phyloP scores from a whole-genome alignment of 495 filamentous ascomycete genomes.

The Neurospora sp. region DNA sequence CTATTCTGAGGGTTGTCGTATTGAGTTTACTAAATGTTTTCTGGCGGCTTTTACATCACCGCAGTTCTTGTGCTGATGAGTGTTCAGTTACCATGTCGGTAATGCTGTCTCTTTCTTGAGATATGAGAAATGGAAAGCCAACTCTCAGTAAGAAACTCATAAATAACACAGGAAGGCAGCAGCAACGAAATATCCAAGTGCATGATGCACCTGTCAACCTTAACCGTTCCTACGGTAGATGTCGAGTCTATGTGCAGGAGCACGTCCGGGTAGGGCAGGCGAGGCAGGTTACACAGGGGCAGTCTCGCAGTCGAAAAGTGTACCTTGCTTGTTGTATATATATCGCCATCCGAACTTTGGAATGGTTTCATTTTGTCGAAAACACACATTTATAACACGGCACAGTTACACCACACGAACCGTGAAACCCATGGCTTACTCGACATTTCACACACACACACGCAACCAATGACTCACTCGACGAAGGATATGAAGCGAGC shows the following conservation, averaged over 20 bases:
- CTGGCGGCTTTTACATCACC: not conserved
- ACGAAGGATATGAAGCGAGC: not conserved
- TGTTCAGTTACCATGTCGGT: not conserved
- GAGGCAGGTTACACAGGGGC: not conserved
- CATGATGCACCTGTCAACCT: not conserved
- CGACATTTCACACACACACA: not conserved
- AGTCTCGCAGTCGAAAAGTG: not conserved
- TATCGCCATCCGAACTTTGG: not conserved
- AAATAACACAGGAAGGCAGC: not conserved
- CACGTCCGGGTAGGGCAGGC: not conserved
- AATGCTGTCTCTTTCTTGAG: not conserved
- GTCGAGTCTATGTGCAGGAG: not conserved
- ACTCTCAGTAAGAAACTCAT: no score
- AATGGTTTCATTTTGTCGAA: not conserved
- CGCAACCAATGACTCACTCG: not conserved
- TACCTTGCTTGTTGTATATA: not conserved
- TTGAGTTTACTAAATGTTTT: not conserved
- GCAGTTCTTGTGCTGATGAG: not conserved
- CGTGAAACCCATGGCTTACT: not conserved
- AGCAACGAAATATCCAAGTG: not conserved
- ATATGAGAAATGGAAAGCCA: not conserved
- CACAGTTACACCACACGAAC: not conserved
- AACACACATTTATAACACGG: not conserved
- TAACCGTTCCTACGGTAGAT: not conserved
- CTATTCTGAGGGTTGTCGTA: not conserved